Percentiles rank a stretch among this genome's conserved stretches.
Conservation (phyloP, 2,329 filamentous ascomycete species). For the Ophiosphaerella herpotricha region DNA sequence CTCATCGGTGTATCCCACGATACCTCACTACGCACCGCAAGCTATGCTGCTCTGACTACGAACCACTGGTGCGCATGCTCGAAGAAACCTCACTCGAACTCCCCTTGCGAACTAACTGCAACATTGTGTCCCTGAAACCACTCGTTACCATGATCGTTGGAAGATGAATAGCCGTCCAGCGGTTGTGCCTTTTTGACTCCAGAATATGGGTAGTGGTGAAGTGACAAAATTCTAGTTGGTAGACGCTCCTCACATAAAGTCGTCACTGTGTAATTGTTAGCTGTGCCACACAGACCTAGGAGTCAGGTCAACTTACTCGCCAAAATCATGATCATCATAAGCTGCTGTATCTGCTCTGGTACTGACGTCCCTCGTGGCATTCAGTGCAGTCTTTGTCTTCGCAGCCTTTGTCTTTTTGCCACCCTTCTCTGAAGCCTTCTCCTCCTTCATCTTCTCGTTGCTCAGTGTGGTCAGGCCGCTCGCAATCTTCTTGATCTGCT, state of each 20-base stretch:
- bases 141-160: too few relatives aligned
- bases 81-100: too few relatives aligned
- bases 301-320: constrained; percentile 69
- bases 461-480: constrained; percentile 84
- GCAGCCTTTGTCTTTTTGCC: constrained; percentile 97
- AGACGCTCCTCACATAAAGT: constrained; percentile 42
- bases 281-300: neutral
- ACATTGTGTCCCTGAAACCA: too few relatives aligned
- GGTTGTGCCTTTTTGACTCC: too few relatives aligned
- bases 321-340: constrained; percentile 78
- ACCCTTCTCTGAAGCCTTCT: constrained; percentile 91
- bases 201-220: neutral
- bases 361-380: constrained; percentile 64
- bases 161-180: too few relatives aligned
- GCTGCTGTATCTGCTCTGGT: constrained; percentile 69
- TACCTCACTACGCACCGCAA: too few relatives aligned
- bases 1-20: too few relatives aligned
- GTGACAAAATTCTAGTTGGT: neutral
- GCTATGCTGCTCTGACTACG: too few relatives aligned
- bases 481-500: constrained; percentile 95
- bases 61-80: too few relatives aligned
- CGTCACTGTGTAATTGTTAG: constrained; percentile 39
- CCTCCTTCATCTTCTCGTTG: constrained; percentile 99
- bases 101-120: too few relatives aligned
- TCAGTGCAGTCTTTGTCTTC: constrained; percentile 89